Conservation (phyloP, 441 rosid genomes). For the Pelargonium myrrhifolium region DNA sequence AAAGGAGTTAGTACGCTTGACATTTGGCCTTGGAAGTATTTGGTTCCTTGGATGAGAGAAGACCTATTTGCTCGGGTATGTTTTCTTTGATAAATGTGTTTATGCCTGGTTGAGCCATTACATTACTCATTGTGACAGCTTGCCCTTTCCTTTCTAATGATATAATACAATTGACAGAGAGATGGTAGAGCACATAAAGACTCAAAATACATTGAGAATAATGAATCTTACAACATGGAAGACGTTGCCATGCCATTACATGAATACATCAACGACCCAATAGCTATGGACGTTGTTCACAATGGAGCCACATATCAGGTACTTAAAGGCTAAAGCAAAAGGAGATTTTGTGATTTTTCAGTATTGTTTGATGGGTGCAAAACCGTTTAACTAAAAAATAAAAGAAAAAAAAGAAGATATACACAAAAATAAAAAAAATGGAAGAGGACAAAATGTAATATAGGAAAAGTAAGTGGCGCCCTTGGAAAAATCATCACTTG, state of each 20-base stretch:
- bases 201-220: slow-evolving; percentile 30
- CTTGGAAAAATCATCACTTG: no score
- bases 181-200: slow-evolving; percentile 54
- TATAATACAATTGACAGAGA: slow-evolving; percentile 43
- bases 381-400: neutral
- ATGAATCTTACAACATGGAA: slow-evolving; percentile 66
- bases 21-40: slow-evolving; percentile 99
- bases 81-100: slow-evolving; percentile 9
- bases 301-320: slow-evolving; percentile 99
- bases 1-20: slow-evolving; percentile 75
- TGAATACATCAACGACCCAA: slow-evolving; percentile 54
- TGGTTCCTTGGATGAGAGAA: slow-evolving; percentile 98
- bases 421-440: no score
- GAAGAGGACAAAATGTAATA: no score
- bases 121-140: neutral
- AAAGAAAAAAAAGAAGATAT: neutral
- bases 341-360: neutral
- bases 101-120: neutral
- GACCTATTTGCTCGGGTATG: slow-evolving; percentile 87
- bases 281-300: slow-evolving; percentile 73
- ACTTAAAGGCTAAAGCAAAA: slow-evolving; percentile 1
- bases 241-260: slow-evolving; percentile 82
- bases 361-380: neutral
- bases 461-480: no score
- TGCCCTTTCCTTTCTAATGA: neutral